Evolutionary conservation across 202 grass and related monocot species (phyloP), one percentile per base, ranked within the genome.

Genomic region (Schoenoplectus triqueter): DNA sequence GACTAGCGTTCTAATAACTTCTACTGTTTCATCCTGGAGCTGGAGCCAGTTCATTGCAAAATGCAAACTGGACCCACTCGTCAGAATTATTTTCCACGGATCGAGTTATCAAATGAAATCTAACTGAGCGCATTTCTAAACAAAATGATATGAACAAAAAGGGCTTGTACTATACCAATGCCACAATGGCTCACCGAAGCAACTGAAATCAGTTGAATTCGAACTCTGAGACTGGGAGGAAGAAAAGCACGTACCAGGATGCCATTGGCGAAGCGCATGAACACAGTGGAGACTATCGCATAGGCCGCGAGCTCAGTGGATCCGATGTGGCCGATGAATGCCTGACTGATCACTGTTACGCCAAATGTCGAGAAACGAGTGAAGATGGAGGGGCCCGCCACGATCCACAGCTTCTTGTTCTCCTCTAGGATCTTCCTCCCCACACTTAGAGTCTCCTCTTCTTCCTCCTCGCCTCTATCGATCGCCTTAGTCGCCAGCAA

Each of bases 321-420:
- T 80, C 92, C 88, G 85, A 97, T 81, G 86, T 94, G 94, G 4
- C 94, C 94, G 80, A 94, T 19, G 94, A 97, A 94, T 4, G 94
- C 94, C 87, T 91, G 94, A 87, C 90, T 97, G 92, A 97, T 89
- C 66, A 97, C 88, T 15, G 88, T 91, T 5, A 90, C 73, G 22
- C 94, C 91, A 78, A 92, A 93, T 4, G 86, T 66, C 47, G 88
- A 84, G 87, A 92, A 86, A 14, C 91, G 85, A 0, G 88, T 89
- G 88, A 88, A 92, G 89, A 93, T 97, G 77, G 91, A 87, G 0
- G 94, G 91, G 0, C 87, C 94, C 0, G 94, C 94, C 20, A 93
- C 94, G 47, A 85, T 73, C 94, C 94, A 96, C 10, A 96, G 88
- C 89, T 82, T 93, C 91, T 87, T 87, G 89, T 88, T 93, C 87